phyloP scores from a whole-genome alignment of 2,329 filamentous ascomycete species.

The Chrysoporthe deuterocubensis region DNA sequence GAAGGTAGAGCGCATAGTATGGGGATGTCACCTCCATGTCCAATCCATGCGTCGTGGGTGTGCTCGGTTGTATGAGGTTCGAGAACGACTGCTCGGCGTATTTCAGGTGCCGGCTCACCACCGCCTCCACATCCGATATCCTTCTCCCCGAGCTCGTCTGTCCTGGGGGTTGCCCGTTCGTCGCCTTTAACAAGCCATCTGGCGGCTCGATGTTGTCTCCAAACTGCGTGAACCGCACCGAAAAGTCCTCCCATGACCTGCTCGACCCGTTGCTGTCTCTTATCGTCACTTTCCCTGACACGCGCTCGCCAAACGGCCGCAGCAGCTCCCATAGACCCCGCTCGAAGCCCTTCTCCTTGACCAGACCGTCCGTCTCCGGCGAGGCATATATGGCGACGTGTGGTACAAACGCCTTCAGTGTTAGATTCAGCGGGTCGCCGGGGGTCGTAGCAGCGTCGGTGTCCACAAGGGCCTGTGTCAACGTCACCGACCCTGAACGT shows the following conservation, averaged over 20 bases:
- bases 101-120: conserved; percentile 78
- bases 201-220: conserved; percentile 61
- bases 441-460: conserved; percentile 48
- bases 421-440: conserved; percentile 64
- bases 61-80: conserved; percentile 41
- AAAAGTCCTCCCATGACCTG: conserved; percentile 85
- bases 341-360: conserved; percentile 81
- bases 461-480: conserved; percentile 49
- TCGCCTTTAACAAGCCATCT: conserved; percentile 37
- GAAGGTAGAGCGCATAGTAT: conserved; percentile 84
- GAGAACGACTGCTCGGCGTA: conserved; percentile 69
- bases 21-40: conserved; percentile 65
- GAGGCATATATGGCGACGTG: conserved; percentile 89
- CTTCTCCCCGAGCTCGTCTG: conserved; percentile 45
- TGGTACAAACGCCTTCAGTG: conserved; percentile 85
- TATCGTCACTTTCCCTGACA: conserved; percentile 86
- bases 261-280: conserved; percentile 88
- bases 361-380: conserved; percentile 78
- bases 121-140: conserved; percentile 74
- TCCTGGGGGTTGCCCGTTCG: conserved; percentile 38
- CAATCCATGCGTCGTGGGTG: conserved; percentile 46
- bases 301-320: conserved; percentile 85
- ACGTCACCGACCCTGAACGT: conserved; percentile 54
- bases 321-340: conserved; percentile 83
- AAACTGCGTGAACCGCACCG: conserved; percentile 80